Base-by-base conservation (phyloP, 306 rosid genomes). In the Cucumis hystrix region DNA sequence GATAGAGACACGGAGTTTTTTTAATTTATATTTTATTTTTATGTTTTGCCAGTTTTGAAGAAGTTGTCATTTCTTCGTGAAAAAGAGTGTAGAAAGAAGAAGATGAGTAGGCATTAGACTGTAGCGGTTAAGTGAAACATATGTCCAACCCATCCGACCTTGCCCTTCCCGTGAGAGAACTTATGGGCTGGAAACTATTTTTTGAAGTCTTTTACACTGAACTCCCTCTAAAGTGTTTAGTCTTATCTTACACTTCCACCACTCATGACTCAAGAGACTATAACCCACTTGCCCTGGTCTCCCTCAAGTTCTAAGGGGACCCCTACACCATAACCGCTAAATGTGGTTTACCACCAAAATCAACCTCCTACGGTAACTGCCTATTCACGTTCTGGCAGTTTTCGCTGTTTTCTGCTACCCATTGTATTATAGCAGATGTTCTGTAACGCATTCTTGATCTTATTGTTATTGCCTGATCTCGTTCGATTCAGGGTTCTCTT, bases 131-230 rank as follows among this genome's bases (percentile, higher is more conserved):
- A 86, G 91, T 75, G 80, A 85, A 87, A 67, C 89, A 87, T 85
- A 81, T 84, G 89, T 90, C 93, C 92, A 88, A 85, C 97, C 89
- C 90, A 86, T 76, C 79, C 80, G 97, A 92, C 91, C 91, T 81
- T 88, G 92, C 91, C 92, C 84, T 82, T 89, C 96, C 65, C 90
- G 97, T 91, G 99, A 88, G 91, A 89, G 81, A 81, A 93, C 89
- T 93, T 79, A 88, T 83, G 81, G 84, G 75, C 80, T 52, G 16
- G 76, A 84, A 40, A 61, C 49, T 61, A 62, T 60, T 43, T 47
- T 45, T 23, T 1, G 20, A 69, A 45, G 85, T 49, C 85, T 88
- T 85, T 70, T 80, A 79, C 86, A 84, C 71, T 30, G 74, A 41
- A 68, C 63, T 33, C 54, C 21, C 49, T n/a, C 52, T 40, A 5